phyloP scores from a whole-genome alignment of 257 asterid species.

The Linderniella brevidens region DNA sequence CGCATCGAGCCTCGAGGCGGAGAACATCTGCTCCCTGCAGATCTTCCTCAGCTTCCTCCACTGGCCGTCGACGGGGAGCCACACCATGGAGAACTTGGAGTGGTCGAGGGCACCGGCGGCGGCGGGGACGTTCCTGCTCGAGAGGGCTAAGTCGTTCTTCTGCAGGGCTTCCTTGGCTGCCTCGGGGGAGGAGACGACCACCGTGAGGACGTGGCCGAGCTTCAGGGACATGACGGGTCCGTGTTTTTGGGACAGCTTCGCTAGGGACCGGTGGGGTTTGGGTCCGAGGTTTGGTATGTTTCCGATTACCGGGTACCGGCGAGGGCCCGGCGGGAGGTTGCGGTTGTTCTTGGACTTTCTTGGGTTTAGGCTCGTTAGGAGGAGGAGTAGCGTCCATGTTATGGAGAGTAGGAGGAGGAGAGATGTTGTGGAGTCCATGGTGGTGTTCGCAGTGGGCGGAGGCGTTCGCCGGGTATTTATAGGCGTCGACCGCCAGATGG shows the following conservation, averaged over 20 bases:
- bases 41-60: conserved; percentile 28
- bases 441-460: too few relatives aligned
- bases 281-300: conserved; percentile 17
- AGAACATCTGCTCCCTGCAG: conserved; percentile 25
- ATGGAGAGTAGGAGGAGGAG: conserved; percentile 2
- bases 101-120: conserved; percentile 7
- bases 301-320: conserved; percentile 18
- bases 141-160: conserved; percentile 13
- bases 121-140: conserved; percentile 3
- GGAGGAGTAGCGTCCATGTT: not conserved
- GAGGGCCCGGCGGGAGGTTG: conserved; percentile 31
- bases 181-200: conserved; percentile 21
- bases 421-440: not conserved
- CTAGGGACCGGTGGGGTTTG: conserved; percentile 18
- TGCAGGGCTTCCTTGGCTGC: conserved; percentile 15
- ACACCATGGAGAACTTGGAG: conserved; percentile 11
- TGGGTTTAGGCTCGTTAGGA: conserved; percentile 5
- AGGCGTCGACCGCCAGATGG: too few relatives aligned
- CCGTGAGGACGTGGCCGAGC: conserved; percentile 13
- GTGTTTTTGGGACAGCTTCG: conserved; percentile 14
- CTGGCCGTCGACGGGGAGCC: conserved; percentile 16
- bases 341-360: conserved; percentile 8
- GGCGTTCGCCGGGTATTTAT: too few relatives aligned
- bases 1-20: conserved; percentile 16
- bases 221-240: conserved; percentile 21